phyloP scores from a whole-genome alignment of 148 eudicot genomes.

The Heliamphora exappendiculata region DNA sequence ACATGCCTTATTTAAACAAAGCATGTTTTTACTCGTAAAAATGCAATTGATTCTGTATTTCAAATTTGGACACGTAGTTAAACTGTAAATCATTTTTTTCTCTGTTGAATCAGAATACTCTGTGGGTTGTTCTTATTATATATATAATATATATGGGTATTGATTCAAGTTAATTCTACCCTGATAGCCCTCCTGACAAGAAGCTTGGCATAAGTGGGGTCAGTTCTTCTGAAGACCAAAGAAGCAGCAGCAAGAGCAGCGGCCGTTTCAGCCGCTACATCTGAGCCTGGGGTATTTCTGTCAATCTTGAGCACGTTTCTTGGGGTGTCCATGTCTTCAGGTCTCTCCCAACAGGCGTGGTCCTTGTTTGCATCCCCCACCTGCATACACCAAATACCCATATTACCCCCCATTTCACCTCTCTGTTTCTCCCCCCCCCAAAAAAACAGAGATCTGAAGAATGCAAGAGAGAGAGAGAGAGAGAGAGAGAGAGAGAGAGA shows the following conservation, averaged over 20 bases:
- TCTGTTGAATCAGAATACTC: background rate
- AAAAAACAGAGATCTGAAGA: background rate
- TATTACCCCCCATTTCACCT: background rate
- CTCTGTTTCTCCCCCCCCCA: background rate
- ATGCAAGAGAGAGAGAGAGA: background rate
- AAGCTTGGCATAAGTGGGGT: conserved; percentile 63
- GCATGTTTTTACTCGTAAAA: no score
- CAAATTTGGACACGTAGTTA: no score
- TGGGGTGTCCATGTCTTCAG: conserved; percentile 99
- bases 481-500: no score
- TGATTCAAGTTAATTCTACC: conserved; percentile 23
- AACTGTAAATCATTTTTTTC: background rate
- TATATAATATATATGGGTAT: no score
- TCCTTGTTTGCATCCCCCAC: conserved; percentile 83
- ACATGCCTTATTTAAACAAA: no score
- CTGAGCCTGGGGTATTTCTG: conserved; percentile 78
- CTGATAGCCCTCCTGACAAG: conserved; percentile 63
- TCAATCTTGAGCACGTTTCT: conserved; percentile 76
- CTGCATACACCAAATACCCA: conserved; percentile 24
- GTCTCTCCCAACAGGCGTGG: conserved; percentile 99
- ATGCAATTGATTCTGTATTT: no score
- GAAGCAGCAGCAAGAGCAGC: conserved; percentile 96
- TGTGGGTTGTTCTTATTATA: background rate
- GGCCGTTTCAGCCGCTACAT: conserved; percentile 98
- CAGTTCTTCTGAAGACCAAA: conserved; percentile 64